phyloP scores from a whole-genome alignment of 1,284 basidiomycete species.

The Leccinum variabile region DNA sequence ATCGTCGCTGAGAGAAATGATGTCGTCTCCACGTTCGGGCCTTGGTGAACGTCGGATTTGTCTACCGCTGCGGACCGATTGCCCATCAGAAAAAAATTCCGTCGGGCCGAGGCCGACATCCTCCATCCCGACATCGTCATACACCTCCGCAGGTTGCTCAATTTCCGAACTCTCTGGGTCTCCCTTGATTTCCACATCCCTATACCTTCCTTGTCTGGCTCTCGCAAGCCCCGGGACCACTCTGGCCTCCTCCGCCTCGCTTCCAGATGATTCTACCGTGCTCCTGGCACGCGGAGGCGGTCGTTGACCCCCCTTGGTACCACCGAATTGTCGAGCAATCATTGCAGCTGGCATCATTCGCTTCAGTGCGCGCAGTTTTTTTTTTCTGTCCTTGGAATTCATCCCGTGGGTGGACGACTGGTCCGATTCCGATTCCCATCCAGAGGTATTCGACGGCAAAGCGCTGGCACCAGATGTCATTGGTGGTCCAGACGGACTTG shows the following conservation, averaged over 20 bases:
- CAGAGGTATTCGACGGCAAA: constrained; percentile 18
- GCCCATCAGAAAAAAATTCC: constrained; percentile 17
- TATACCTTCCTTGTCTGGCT: constrained; percentile 36
- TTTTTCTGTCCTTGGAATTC: constrained; percentile 7
- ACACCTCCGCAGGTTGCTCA: constrained; percentile 13
- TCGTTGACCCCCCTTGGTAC: constrained; percentile 6
- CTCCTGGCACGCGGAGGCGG: constrained; percentile 17
- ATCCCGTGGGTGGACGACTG: too few relatives aligned
- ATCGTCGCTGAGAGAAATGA: constrained; percentile 32
- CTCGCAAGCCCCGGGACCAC: constrained; percentile 48
- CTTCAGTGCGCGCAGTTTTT: constrained; percentile 37
- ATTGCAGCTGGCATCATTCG: constrained; percentile 49
- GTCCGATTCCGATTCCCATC: constrained; percentile 22
- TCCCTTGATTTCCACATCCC: constrained; percentile 41
- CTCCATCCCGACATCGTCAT: constrained; percentile 2
- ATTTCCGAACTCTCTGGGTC: constrained; percentile 50
- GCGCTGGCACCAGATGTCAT: constrained; percentile 24
- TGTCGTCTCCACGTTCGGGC: constrained; percentile 11
- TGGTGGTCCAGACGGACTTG: constrained; percentile 20
- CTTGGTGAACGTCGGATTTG: constrained; percentile 4
- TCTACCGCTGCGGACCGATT: constrained; percentile 10
- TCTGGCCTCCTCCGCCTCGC: constrained; percentile 35
- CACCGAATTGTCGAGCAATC: constrained; percentile 35
- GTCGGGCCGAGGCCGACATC: background rate
- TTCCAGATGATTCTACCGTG: constrained; percentile 24